Evolutionary conservation across 352 stramenopile species (phyloP).

Genomic region (Achlya hypogyna): DNA sequence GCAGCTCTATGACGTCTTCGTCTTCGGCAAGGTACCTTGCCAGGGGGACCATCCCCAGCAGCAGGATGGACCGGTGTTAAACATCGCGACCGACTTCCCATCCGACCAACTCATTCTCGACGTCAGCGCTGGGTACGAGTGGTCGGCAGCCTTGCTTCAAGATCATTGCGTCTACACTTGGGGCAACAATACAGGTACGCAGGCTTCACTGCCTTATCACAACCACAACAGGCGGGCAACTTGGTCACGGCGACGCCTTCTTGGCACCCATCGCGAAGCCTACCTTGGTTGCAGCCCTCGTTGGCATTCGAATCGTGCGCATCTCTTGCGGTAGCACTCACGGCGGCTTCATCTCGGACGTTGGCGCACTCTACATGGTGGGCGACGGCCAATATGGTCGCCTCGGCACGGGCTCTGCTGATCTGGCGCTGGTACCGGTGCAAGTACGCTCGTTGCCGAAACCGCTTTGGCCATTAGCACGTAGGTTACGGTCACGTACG

Average conservation of each 20-base stretch:
- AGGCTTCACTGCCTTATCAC: background rate
- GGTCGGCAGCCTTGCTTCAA: conserved; percentile 40
- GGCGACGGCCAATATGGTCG: conserved; percentile 50
- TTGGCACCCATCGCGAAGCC: conserved; percentile 20
- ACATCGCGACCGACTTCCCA: background rate
- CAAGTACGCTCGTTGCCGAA: conserved; percentile 20
- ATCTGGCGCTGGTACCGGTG: conserved; percentile 23
- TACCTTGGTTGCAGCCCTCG: conserved; percentile 26
- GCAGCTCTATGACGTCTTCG: background rate
- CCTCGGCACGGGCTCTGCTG: conserved; percentile 33
- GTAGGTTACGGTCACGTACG: background rate
- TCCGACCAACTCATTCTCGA: conserved; percentile 26
- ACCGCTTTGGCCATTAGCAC: conserved; percentile 26
- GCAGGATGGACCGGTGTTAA: background rate
- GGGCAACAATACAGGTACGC: conserved; percentile 37
- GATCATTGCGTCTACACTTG: conserved; percentile 40
- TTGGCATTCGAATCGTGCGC: conserved; percentile 28
- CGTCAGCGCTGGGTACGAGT: conserved; percentile 39
- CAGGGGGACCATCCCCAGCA: background rate
- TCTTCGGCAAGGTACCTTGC: background rate
- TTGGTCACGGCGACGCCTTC: conserved; percentile 41
- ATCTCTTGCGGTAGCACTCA: conserved; percentile 47
- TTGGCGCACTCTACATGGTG: conserved; percentile 56
- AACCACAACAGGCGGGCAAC: conserved; percentile 26
- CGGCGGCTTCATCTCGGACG: conserved; percentile 51